Conservation (phyloP, 73 alveolate species). For the Tetrahymena borealis region DNA sequence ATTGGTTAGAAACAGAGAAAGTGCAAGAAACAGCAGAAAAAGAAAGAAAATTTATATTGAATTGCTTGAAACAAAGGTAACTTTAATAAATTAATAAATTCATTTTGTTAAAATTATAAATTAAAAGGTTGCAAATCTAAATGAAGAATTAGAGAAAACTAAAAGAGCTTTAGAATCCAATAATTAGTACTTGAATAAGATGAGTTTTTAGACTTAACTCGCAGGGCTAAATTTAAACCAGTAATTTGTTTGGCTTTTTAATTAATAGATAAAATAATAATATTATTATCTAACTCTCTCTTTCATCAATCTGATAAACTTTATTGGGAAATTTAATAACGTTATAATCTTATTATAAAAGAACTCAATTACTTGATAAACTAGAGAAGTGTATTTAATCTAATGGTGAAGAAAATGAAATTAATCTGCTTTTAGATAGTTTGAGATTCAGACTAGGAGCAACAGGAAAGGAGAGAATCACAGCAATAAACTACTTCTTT, state of each 20-base stretch:
- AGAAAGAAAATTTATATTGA: slow-evolving; percentile 47
- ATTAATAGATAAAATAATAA: too few relatives aligned
- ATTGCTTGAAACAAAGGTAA: slow-evolving; percentile 27
- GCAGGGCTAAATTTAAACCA: slow-evolving; percentile 30
- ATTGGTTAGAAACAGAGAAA: slow-evolving; percentile 33
- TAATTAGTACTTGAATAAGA: slow-evolving; percentile 17
- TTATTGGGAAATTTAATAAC: too few relatives aligned
- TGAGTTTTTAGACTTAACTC: slow-evolving; percentile 29
- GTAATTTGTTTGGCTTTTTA: too few relatives aligned
- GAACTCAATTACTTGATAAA: slow-evolving; percentile 20
- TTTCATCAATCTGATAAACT: too few relatives aligned
- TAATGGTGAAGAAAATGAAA: slow-evolving; percentile 37
- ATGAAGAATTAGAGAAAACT: slow-evolving; percentile 34
- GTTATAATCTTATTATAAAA: too few relatives aligned
- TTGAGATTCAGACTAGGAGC: slow-evolving; percentile 47
- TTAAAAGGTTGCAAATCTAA: not conserved
- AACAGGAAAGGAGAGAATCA: slow-evolving; percentile 39
- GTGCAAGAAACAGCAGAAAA: slow-evolving; percentile 44
- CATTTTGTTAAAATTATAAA: not conserved
- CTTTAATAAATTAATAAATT: not conserved
- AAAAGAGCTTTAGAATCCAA: slow-evolving; percentile 30
- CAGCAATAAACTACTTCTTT: slow-evolving; percentile 35
- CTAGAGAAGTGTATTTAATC: slow-evolving; percentile 17
- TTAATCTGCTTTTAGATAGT: slow-evolving; percentile 33
- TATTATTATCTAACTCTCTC: too few relatives aligned